Conservation (phyloP, 768 basidiomycete genomes). For the Butyriboletus loyo region DNA sequence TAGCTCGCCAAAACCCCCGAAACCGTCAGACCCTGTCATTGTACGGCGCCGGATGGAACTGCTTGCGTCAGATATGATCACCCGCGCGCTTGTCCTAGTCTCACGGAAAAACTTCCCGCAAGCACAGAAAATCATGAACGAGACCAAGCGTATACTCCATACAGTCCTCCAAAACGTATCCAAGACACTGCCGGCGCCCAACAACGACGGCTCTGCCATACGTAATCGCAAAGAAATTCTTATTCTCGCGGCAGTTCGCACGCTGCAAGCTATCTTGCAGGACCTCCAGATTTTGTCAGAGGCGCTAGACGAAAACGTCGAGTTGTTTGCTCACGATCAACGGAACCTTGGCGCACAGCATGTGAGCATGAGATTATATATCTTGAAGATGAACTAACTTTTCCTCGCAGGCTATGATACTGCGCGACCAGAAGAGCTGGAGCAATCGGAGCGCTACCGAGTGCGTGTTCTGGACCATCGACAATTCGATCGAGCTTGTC, state of each 20-base stretch:
- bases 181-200: constrained; percentile 63
- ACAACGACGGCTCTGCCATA: constrained; percentile 41
- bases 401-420: constrained; percentile 77
- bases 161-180: constrained; percentile 86
- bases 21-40: constrained; percentile 79
- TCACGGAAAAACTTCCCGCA: constrained; percentile 87
- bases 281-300: constrained; percentile 87
- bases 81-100: constrained; percentile 87
- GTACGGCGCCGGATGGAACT: constrained; percentile 95
- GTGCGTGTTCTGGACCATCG: constrained; percentile 87
- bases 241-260: constrained; percentile 68
- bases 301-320: constrained; percentile 87
- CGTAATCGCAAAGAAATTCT: constrained; percentile 79
- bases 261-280: constrained; percentile 79
- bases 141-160: constrained; percentile 90
- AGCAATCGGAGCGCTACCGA: constrained; percentile 89
- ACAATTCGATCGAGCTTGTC: constrained; percentile 85
- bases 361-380: constrained; percentile 42
- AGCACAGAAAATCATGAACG: constrained; percentile 85
- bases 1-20: constrained; percentile 34
- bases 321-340: constrained; percentile 89
- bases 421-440: constrained; percentile 96
- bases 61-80: constrained; percentile 96
- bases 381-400: not conserved
- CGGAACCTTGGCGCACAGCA: constrained; percentile 97